phyloP scores from a whole-genome alignment of 768 basidiomycete species.

The Mycena alexandri region DNA sequence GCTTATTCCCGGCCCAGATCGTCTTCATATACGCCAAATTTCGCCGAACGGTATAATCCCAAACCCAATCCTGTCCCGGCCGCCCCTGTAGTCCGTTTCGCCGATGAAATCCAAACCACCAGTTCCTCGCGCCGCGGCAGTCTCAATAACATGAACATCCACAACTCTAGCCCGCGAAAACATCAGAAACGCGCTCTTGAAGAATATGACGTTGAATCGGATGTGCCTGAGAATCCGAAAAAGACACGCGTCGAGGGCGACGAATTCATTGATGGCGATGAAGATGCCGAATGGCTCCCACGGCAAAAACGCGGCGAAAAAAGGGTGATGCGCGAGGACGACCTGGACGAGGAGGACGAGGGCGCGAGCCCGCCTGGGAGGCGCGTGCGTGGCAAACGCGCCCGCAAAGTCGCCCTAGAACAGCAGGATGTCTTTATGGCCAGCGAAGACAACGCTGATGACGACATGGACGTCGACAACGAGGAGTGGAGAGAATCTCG shows the following conservation, averaged over 20 bases:
- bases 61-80: slow-evolving; percentile 42
- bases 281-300: slow-evolving; percentile 57
- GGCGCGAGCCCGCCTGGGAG: slow-evolving; percentile 50
- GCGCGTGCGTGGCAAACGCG: slow-evolving; percentile 64
- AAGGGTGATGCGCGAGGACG: slow-evolving; percentile 61
- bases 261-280: slow-evolving; percentile 61
- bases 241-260: slow-evolving; percentile 66
- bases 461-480: slow-evolving; percentile 63
- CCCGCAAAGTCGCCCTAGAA: slow-evolving; percentile 65
- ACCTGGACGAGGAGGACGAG: slow-evolving; percentile 59
- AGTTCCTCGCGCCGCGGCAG: slow-evolving; percentile 45
- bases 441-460: slow-evolving; percentile 49
- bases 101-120: slow-evolving; percentile 39
- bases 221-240: slow-evolving; percentile 59
- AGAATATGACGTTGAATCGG: slow-evolving; percentile 56
- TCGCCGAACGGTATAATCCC: slow-evolving; percentile 55
- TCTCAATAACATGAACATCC: slow-evolving; percentile 46
- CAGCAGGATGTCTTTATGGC: slow-evolving; percentile 48
- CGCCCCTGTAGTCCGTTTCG: slow-evolving; percentile 36
- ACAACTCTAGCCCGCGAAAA: slow-evolving; percentile 44
- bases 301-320: slow-evolving; percentile 60
- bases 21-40: slow-evolving; percentile 44
- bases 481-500: slow-evolving; percentile 58
- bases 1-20: slow-evolving; percentile 18
- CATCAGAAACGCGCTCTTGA: slow-evolving; percentile 59